Evolutionary conservation across 345 rosid genomes (phyloP), one percentile per base, ranked within the genome.

Genomic region (Durio zibethinus): DNA sequence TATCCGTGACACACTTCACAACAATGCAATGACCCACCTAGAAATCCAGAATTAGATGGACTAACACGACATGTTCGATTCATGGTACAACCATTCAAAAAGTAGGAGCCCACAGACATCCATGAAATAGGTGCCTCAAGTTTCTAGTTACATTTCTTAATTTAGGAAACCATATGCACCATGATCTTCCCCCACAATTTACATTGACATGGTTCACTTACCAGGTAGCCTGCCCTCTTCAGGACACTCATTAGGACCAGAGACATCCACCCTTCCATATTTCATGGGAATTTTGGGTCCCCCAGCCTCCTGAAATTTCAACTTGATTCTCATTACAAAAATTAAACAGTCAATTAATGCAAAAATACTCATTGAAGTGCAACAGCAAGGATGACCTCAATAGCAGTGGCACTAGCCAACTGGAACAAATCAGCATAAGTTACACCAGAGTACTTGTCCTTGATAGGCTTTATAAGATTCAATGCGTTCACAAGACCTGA

Each of bases 191-290:
- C 20, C 45, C 53, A 33, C 5, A 40, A 52, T 25, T 59, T 52
- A 64, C 57, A 74, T 35, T 35, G n/a, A 76, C 15, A 61, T 23
- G 31, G 69, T 82, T 57, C 62, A 88, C 90, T 77, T 76, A 95
- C 99, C 96, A 73, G 98, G 99, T 87, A 95, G 98, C 82, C 98
- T 92, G 80, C 98, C 99, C 85, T 95, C 99, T 83, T 95, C 98
- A 59, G 99, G 99, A 76, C 98, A 93, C 76, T 90, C 86, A 1
- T 90, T 89, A 78, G 99, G 94, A 56, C 80, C 80, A 21, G 87
- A 82, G 53, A 88, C 90, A 79, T 95, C 99, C 53, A 90, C 97
- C 83, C 97, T 89, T 80, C 98, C 99, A 82, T 95, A 95, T 76
- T 88, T 95, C 97, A 93, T 95, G 20, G 97, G 97, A 62, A 95